Base-by-base conservation (phyloP, 2,329 filamentous ascomycete genomes). In the Fusarium sp. region DNA sequence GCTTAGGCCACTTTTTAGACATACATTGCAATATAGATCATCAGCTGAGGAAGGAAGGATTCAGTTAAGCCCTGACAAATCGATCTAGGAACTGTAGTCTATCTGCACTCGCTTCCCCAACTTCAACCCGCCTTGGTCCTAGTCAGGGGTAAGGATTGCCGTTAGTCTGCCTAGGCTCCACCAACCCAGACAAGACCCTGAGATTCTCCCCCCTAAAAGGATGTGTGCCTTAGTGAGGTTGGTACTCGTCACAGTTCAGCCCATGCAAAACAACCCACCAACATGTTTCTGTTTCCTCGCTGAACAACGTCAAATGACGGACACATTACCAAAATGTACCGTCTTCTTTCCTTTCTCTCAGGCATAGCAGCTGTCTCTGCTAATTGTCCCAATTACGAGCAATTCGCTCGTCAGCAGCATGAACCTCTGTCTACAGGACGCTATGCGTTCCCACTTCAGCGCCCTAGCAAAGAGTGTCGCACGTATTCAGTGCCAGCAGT, bases 401-500 rank as follows among this genome's bases (percentile, higher is more conserved):
- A 76, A 52, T 82, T 80, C 52, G 79, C 80, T 22, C 74, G 73
- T 25, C 49, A 78, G 13, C 70, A 68, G 22, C 92, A 95, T 77
- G 82, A 85, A 38, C 95, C 95, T 2, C 89, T 90, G 74, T 97
- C 93, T 70, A 81, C 86, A n/a, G 94, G 95, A 15, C 89, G 88
- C 10, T 87, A 96, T 77, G 84, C 88, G 60, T 88, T 97, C 11
- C 91, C 94, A 2, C 97, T 87, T 78, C 94, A 97, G 82, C 88
- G 95, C 29, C 95, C 95, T 1, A 86, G 86, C 3, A 83, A 86
- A 54, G 86, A 88, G 74, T 98, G 94, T 78, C 91, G 94, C 54
- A 97, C 93, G 2, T 97, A 96, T 83, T 88, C 88, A 67, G 92
- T 93, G 4, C 86, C 90, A 4, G 85, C 89, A 10, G 92, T 97